Evolutionary conservation across 2,329 filamentous ascomycete genomes (phyloP).

Genomic region (Aspergillus sp.): DNA sequence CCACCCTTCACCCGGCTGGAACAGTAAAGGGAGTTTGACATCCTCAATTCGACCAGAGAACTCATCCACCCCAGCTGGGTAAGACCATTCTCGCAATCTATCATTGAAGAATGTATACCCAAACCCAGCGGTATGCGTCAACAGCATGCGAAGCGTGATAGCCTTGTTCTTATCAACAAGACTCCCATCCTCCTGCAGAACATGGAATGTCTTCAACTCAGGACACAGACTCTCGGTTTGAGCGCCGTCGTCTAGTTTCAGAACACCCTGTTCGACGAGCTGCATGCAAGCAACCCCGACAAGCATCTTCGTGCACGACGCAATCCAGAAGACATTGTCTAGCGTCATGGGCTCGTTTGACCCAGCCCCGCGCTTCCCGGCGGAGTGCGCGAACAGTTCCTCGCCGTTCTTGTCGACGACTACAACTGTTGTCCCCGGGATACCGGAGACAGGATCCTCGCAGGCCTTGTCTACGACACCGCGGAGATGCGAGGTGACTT

Average conservation of each 20-base stretch:
- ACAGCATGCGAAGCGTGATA: slow-evolving; percentile 60
- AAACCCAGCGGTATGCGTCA: slow-evolving; percentile 58
- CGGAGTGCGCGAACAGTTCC: slow-evolving; percentile 50
- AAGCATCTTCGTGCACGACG: slow-evolving; percentile 52
- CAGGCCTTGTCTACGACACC: slow-evolving; percentile 13
- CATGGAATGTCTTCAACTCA: slow-evolving; percentile 45
- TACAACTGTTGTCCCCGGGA: slow-evolving; percentile 49
- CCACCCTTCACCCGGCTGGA: slow-evolving; percentile 64
- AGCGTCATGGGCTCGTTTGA: slow-evolving; percentile 54
- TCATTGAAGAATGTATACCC: slow-evolving; percentile 58
- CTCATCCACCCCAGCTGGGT: slow-evolving; percentile 57
- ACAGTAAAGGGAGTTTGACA: slow-evolving; percentile 56
- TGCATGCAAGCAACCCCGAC: slow-evolving; percentile 49
- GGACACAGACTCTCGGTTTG: slow-evolving; percentile 43
- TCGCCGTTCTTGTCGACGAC: slow-evolving; percentile 51
- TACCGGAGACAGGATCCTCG: slow-evolving; percentile 33
- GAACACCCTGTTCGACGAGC: slow-evolving; percentile 44
- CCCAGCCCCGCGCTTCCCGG: slow-evolving; percentile 47
- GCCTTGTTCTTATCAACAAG: slow-evolving; percentile 44
- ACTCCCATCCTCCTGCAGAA: slow-evolving; percentile 37
- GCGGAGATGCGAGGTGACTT: background rate
- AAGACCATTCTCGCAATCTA: slow-evolving; percentile 47
- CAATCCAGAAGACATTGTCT: slow-evolving; percentile 62
- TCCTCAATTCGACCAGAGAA: slow-evolving; percentile 56
- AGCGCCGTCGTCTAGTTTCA: slow-evolving; percentile 43